Base-by-base conservation (phyloP, 805 yeast genomes). In the Sungouiozyma ichnusensis region DNA sequence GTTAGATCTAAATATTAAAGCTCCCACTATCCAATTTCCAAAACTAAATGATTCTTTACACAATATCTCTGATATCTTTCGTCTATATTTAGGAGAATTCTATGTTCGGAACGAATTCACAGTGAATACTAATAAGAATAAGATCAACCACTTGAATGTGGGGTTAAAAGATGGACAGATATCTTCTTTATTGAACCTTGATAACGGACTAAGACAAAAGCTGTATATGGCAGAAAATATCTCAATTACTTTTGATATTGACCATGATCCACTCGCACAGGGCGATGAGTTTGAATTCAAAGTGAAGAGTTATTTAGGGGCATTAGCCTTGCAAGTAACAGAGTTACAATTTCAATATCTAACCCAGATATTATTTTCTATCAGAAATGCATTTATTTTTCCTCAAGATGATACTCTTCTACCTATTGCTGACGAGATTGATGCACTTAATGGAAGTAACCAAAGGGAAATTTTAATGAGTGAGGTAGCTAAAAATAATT, bases 1-100 rank as follows among this genome's bases (percentile, higher is more conserved):
- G 48, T 73, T 88, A 55, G 83, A 88, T 51, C 62, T 94, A 29
- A 61, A 75, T 15, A 69, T 92, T 14, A 72, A 76, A 40, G 85
- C 97, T 1, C 99, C 98, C 0, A 81, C 81, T 8, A 67, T 92
- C 32, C 76, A 81, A 2, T 86, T 87, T 53, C 95, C 97, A 0
- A 71, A 71, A 41, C 47, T 74, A 0, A 65, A 71, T 3, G 72
- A 71, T 36, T 67, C 66, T 3, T 55, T 52, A 2, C 64, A 63
- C 20, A 64, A 64, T 27, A 51, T 63, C 2, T 76, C 72, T 52
- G 90, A 90, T 53, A 64, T 73, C 16, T 57, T 90, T 29, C 77
- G 82, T 0, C 75, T 81, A 15, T 76, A 85, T 51, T 68, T 88
- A 39, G 98, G 98, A 48, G 95, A 90, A 55, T 64, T 92, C 8